phyloP scores from a whole-genome alignment of 192 early-diverging fungal genomes.

The Gonapodya sp. region DNA sequence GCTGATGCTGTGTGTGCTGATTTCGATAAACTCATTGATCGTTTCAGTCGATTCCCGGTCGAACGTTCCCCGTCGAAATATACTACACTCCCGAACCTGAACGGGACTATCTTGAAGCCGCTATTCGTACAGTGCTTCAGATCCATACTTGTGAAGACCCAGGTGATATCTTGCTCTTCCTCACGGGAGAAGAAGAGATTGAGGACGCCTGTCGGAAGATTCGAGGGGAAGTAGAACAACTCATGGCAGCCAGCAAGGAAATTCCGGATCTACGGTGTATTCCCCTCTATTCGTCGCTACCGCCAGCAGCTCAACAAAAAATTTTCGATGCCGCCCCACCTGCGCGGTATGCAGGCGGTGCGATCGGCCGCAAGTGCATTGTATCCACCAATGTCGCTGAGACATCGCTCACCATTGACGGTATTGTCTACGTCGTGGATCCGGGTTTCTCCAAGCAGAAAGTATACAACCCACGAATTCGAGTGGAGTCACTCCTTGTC shows the following conservation, averaged over 20 bases:
- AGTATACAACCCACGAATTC: conserved; percentile 95
- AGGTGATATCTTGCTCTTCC: conserved; percentile 95
- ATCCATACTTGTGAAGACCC: conserved; percentile 86
- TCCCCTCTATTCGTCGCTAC: conserved; percentile 86
- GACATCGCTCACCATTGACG: conserved; percentile 96
- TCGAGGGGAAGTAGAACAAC: conserved; percentile 63
- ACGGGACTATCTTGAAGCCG: conserved; percentile 93
- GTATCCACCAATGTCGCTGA: conserved; percentile 97
- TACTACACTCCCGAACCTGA: conserved; percentile 97
- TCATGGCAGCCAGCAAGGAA: conserved; percentile 32
- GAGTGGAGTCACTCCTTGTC: conserved; percentile 90
- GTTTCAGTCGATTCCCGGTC: conserved; percentile 58
- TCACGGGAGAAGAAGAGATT: conserved; percentile 99
- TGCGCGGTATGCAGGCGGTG: conserved; percentile 62
- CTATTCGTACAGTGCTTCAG: conserved; percentile 87
- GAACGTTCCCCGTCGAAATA: conserved; percentile 97
- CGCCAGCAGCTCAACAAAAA: conserved; percentile 78
- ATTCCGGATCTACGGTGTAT: conserved; percentile 33
- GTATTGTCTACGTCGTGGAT: conserved; percentile 98
- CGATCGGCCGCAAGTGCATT: conserved; percentile 91
- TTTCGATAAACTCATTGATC: conserved; percentile 37
- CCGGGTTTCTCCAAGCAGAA: conserved; percentile 99
- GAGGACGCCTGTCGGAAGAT: conserved; percentile 80
- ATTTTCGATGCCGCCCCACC: conserved; percentile 90
- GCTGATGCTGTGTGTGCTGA: not conserved